Percentiles rank a stretch among this genome's conserved stretches.
Evolutionary conservation across 2,329 filamentous ascomycete genomes (phyloP).

Genomic region (Mariannaea sp.): DNA sequence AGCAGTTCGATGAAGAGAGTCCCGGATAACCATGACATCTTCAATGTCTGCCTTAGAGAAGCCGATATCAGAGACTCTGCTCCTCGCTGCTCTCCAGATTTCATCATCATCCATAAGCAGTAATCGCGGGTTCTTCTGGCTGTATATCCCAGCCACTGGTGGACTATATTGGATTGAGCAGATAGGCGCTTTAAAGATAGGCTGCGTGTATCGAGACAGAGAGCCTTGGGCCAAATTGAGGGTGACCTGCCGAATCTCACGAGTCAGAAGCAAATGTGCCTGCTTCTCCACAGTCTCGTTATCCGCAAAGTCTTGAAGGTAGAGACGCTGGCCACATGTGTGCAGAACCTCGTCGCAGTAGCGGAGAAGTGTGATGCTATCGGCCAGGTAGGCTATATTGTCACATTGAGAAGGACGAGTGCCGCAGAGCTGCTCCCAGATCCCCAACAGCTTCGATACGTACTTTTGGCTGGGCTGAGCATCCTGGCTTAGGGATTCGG

Average conservation of each 20-base stretch:
- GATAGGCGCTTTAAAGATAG: not conserved
- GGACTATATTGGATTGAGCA: not conserved
- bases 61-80: conserved; percentile 21
- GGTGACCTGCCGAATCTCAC: conserved; percentile 26
- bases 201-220: not conserved
- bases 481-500: not conserved
- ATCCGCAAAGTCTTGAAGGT: conserved; percentile 43
- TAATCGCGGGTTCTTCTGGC: not conserved
- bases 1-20: conserved; percentile 38
- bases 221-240: conserved; percentile 16
- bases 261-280: conserved; percentile 34
- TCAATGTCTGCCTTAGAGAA: conserved; percentile 34
- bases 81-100: conserved; percentile 13
- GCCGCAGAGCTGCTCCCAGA: conserved; percentile 42
- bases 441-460: conserved; percentile 25
- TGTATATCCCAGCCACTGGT: not conserved
- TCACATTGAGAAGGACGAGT: conserved; percentile 34
- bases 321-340: conserved; percentile 37
- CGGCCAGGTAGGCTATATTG: conserved; percentile 38
- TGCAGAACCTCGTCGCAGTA: conserved; percentile 43
- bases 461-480: conserved; percentile 14
- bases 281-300: conserved; percentile 42
- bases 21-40: conserved; percentile 39
- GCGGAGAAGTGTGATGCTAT: conserved; percentile 46
- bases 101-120: conserved; percentile 10